Evolutionary conservation across 2,329 filamentous ascomycete genomes (phyloP).

Genomic region (Cercospora sp.): DNA sequence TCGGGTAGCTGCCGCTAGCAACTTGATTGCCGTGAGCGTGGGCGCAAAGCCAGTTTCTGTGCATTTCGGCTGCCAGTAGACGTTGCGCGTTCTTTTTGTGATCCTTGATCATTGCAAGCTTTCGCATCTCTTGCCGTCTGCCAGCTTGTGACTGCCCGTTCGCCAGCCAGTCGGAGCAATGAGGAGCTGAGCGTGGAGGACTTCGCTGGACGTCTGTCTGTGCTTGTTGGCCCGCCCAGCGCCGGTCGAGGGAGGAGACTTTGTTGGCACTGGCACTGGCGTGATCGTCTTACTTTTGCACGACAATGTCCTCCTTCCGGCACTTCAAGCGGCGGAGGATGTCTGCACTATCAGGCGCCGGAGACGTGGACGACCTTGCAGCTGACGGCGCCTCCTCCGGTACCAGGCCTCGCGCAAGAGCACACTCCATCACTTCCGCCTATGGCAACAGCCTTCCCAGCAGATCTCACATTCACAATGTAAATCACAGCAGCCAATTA

Average conservation of each 20-base stretch:
- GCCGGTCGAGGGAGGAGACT: not conserved
- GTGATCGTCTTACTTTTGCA: constrained; percentile 22
- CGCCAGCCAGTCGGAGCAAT: constrained; percentile 5
- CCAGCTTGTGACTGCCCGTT: constrained; percentile 2
- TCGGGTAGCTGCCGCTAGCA: constrained; percentile 6
- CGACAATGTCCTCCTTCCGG: constrained; percentile 23
- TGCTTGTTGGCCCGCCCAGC: constrained; percentile 3
- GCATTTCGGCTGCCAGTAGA: constrained; percentile 4
- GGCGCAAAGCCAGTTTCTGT: constrained; percentile 9
- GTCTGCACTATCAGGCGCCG: constrained; percentile 22
- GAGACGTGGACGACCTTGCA: constrained; percentile 6
- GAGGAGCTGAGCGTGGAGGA: constrained; percentile 10
- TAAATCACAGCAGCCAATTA: constrained; percentile 28
- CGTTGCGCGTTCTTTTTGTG: not conserved
- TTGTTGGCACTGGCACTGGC: constrained; percentile 14
- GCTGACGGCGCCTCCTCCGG: constrained; percentile 8
- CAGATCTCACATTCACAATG: constrained; percentile 41
- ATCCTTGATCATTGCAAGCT: constrained; percentile 1
- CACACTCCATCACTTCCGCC: constrained; percentile 20
- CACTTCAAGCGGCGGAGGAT: constrained; percentile 30
- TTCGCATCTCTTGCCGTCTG: not conserved
- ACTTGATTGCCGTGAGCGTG: constrained; percentile 1
- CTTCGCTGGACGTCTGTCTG: not conserved
- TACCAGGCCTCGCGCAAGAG: constrained; percentile 14
- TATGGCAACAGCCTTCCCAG: constrained; percentile 33